Percentiles rank a stretch among this genome's conserved stretches.
Evolutionary conservation across 768 basidiomycete genomes (phyloP).

Genomic region (Tulasnella sp.): DNA sequence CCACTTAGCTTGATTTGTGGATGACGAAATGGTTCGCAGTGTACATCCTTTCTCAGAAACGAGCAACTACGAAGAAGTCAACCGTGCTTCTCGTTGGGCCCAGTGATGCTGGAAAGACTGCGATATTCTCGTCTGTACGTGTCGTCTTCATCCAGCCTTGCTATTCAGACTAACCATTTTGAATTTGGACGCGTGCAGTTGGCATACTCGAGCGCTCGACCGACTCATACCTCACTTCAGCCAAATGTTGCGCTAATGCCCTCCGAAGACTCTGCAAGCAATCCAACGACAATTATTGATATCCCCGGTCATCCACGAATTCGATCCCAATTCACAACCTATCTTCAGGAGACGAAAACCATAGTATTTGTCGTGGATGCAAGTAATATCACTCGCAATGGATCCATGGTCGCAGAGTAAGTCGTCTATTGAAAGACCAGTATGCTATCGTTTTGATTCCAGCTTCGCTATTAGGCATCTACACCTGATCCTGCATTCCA

Average conservation of each 20-base stretch:
- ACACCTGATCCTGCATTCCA: constrained; percentile 53
- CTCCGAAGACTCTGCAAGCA: constrained; percentile 32
- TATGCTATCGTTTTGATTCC: not conserved
- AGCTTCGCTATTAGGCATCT: constrained; percentile 42
- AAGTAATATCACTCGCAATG: constrained; percentile 64
- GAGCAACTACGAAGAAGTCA: constrained; percentile 38
- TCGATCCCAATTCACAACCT: constrained; percentile 55
- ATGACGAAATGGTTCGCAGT: no score
- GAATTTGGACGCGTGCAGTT: constrained; percentile 34
- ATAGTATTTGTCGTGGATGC: constrained; percentile 72
- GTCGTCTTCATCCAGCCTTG: not conserved
- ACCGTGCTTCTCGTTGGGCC: constrained; percentile 64
- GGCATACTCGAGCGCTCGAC: constrained; percentile 46
- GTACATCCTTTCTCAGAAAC: constrained; percentile 34
- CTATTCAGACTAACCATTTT: constrained; percentile 15
- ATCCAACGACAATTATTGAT: constrained; percentile 38
- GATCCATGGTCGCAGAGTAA: constrained; percentile 64
- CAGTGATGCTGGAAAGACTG: constrained; percentile 69
- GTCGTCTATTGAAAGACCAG: constrained; percentile 24
- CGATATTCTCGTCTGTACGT: constrained; percentile 57
- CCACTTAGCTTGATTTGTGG: no score
- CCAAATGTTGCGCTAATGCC: constrained; percentile 40
- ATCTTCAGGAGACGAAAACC: constrained; percentile 47
- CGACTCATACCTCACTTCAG: constrained; percentile 69
- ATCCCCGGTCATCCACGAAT: constrained; percentile 79